A percentile compares a stretch with the other conserved stretches of the same genome.
Evolutionary conservation across 1,284 basidiomycete genomes (phyloP).

Genomic region (Cryptococcus wingfieldii): DNA sequence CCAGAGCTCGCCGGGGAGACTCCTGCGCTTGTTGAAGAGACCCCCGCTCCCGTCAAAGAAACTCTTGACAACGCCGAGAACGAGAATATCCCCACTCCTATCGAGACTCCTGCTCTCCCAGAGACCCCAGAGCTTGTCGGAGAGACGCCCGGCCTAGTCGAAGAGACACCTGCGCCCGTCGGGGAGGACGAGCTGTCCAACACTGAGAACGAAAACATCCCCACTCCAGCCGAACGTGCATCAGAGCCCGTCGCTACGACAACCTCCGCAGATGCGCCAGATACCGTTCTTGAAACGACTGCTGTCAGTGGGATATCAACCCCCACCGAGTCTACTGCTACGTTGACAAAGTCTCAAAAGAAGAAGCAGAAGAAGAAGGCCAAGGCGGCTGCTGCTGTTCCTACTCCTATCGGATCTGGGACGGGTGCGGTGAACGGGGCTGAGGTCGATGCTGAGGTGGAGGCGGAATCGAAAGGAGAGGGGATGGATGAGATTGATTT

Average conservation of each 20-base stretch:
- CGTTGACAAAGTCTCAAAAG: slow-evolving; percentile 11
- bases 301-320: not conserved
- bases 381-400: slow-evolving; percentile 4
- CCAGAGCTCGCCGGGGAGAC: too few species aligned
- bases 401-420: not conserved
- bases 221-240: not conserved
- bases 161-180: too few species aligned
- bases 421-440: slow-evolving; percentile 11
- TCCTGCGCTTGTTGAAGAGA: too few species aligned
- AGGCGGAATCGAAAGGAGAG: slow-evolving; percentile 11
- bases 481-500: slow-evolving; percentile 31
- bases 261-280: not conserved
- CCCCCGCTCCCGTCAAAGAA: too few species aligned
- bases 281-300: not conserved
- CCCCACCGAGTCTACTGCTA: not conserved
- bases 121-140: too few species aligned
- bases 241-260: not conserved
- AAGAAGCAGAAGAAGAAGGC: slow-evolving; percentile 17
- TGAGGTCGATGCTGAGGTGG: slow-evolving; percentile 16
- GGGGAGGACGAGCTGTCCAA: not conserved
- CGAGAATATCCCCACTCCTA: not conserved
- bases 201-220: not conserved
- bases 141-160: too few species aligned
- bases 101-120: too few species aligned
- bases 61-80: not conserved